Evolutionary conservation across 805 yeast genomes (phyloP).

Genomic region (Teunomyces cretensis): DNA sequence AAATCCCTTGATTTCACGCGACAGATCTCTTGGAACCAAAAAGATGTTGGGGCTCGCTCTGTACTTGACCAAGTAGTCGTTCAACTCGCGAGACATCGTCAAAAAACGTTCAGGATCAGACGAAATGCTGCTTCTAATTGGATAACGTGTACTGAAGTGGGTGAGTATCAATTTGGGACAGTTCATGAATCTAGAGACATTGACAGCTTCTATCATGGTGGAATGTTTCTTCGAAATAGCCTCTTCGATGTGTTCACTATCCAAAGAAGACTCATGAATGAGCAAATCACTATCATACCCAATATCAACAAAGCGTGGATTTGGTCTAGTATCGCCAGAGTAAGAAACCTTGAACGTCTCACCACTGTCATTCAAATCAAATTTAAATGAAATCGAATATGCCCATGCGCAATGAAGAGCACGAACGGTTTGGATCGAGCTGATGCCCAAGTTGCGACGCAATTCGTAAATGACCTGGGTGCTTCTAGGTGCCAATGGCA

Average conservation of each 20-base stretch:
- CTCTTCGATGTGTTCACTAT: slow-evolving; percentile 71
- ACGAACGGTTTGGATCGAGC: slow-evolving; percentile 55
- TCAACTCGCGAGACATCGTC: slow-evolving; percentile 21
- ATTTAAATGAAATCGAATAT: slow-evolving; percentile 57
- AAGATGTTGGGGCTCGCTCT: slow-evolving; percentile 27
- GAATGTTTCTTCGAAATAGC: slow-evolving; percentile 83
- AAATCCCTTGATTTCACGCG: slow-evolving; percentile 14
- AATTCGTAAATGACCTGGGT: slow-evolving; percentile 29
- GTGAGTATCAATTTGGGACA: slow-evolving; percentile 74
- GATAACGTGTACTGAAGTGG: slow-evolving; percentile 88
- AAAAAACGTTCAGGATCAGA: slow-evolving; percentile 22
- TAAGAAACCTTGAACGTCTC: slow-evolving; percentile 69
- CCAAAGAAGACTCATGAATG: slow-evolving; percentile 93
- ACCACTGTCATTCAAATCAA: slow-evolving; percentile 41
- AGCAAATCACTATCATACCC: slow-evolving; percentile 71
- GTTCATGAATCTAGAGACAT: slow-evolving; percentile 66
- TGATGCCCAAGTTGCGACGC: slow-evolving; percentile 43
- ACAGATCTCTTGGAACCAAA: slow-evolving; percentile 5
- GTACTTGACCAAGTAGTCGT: slow-evolving; percentile 26
- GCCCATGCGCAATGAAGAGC: slow-evolving; percentile 88
- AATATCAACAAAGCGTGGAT: slow-evolving; percentile 57
- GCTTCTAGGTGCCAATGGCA: slow-evolving; percentile 27
- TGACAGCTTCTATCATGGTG: slow-evolving; percentile 84
- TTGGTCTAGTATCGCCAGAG: slow-evolving; percentile 95
- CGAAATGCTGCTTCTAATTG: slow-evolving; percentile 34